Evolutionary conservation across 2,329 filamentous ascomycete genomes (phyloP).

Genomic region (Rhinocladiella similis): DNA sequence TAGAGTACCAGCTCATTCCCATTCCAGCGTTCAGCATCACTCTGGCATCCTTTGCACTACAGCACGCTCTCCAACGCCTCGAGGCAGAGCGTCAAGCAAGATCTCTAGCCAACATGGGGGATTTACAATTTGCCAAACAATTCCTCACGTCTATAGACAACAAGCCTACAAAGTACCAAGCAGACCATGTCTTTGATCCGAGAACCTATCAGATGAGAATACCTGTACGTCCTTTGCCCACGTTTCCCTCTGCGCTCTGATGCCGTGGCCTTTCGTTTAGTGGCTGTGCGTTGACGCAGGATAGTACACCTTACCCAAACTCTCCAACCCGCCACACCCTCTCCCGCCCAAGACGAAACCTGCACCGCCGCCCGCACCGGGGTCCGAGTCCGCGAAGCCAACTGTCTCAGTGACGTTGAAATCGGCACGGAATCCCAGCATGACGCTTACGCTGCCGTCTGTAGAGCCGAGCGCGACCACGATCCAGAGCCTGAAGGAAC

Average conservation of each 20-base stretch:
- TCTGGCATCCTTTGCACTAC: slow-evolving; percentile 32
- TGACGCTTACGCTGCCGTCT: slow-evolving; percentile 65
- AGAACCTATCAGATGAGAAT: slow-evolving; percentile 72
- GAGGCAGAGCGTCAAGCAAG: slow-evolving; percentile 45
- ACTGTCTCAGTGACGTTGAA: slow-evolving; percentile 62
- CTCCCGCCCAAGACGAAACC: slow-evolving; percentile 43
- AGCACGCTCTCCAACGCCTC: slow-evolving; percentile 47
- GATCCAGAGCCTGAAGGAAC: slow-evolving; percentile 74
- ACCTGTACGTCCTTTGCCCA: slow-evolving; percentile 60
- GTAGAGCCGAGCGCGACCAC: slow-evolving; percentile 67
- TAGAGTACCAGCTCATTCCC: too few relatives aligned
- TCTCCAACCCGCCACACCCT: slow-evolving; percentile 42
- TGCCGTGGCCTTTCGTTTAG: background rate
- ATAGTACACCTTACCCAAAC: slow-evolving; percentile 50
- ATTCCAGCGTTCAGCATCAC: background rate
- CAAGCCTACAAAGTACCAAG: slow-evolving; percentile 75
- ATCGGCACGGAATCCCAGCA: slow-evolving; percentile 72
- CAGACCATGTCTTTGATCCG: slow-evolving; percentile 87
- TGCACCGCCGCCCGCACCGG: slow-evolving; percentile 27
- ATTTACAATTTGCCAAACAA: slow-evolving; percentile 78
- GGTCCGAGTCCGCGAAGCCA: slow-evolving; percentile 23
- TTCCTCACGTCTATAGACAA: slow-evolving; percentile 81
- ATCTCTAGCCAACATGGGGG: slow-evolving; percentile 63
- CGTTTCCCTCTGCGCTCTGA: background rate
- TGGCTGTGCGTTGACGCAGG: background rate